Percentiles rank a stretch among this genome's conserved stretches.
phyloP scores from a whole-genome alignment of 805 yeast species.

The Zygosaccharomyces bailii region DNA sequence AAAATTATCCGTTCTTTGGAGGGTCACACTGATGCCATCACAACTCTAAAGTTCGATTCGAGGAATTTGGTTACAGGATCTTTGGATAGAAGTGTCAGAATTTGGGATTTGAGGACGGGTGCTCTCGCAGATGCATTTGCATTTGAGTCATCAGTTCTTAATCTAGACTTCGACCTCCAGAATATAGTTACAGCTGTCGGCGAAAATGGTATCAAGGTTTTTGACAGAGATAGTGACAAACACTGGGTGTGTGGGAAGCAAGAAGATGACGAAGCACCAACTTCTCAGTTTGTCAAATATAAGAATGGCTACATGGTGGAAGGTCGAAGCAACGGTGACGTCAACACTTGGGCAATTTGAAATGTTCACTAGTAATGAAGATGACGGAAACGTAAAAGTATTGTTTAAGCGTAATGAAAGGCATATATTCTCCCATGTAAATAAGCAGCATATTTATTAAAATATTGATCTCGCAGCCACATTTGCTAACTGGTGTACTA shows the following conservation, averaged over 20 bases:
- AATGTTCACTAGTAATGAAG: not conserved
- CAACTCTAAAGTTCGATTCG: conserved; percentile 68
- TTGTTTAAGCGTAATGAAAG: not conserved
- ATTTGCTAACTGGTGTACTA: too few species aligned
- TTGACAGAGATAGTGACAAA: conserved; percentile 51
- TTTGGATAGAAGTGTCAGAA: conserved; percentile 56
- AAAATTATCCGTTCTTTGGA: conserved; percentile 56
- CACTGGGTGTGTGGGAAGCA: conserved; percentile 54
- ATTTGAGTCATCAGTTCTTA: conserved; percentile 52
- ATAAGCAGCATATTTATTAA: not conserved
- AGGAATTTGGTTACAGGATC: conserved; percentile 60
- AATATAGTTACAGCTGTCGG: conserved; percentile 53
- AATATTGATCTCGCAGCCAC: too few species aligned
- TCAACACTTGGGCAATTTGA: conserved; percentile 62
- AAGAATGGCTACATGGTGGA: conserved; percentile 65
- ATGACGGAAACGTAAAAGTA: not conserved
- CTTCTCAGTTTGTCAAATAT: conserved; percentile 45
- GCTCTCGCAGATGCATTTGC: conserved; percentile 58
- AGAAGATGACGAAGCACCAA: conserved; percentile 29
- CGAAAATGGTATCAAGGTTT: conserved; percentile 49
- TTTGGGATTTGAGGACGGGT: conserved; percentile 75
- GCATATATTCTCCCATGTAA: conserved; percentile 8
- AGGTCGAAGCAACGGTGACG: conserved; percentile 56
- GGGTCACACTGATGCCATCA: conserved; percentile 70
- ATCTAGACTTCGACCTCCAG: conserved; percentile 57